A percentile compares a stretch with the other conserved stretches of the same genome.
phyloP scores from a whole-genome alignment of 2,329 filamentous ascomycete genomes.

The Alternaria hordeiaustralica region DNA sequence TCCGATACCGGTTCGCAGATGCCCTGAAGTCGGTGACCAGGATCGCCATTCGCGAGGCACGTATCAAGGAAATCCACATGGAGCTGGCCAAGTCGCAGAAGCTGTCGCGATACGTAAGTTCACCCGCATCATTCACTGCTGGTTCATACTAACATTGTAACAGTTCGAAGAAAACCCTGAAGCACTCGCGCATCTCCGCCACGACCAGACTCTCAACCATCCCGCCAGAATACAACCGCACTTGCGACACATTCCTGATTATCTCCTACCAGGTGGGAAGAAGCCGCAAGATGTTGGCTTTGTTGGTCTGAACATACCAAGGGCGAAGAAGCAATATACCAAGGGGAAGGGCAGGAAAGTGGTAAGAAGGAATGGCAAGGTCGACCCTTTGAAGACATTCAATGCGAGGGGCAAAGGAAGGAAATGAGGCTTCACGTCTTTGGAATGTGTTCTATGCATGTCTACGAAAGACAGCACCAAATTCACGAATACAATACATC shows the following conservation, averaged over 20 bases:
- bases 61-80: conserved; percentile 83
- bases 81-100: conserved; percentile 95
- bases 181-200: conserved; percentile 83
- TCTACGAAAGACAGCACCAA: too few species aligned
- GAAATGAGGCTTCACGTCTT: conserved; percentile 26
- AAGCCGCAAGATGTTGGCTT: conserved; percentile 75
- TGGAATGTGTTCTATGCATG: too few species aligned
- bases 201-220: conserved; percentile 81
- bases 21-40: conserved; percentile 88
- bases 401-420: conserved; percentile 58
- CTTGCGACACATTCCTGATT: conserved; percentile 85
- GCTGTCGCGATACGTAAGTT: conserved; percentile 54
- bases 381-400: conserved; percentile 89
- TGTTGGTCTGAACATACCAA: conserved; percentile 65
- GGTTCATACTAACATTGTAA: conserved; percentile 13
- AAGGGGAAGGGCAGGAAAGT: conserved; percentile 59
- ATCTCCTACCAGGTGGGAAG: conserved; percentile 80
- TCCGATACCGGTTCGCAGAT: conserved; percentile 87
- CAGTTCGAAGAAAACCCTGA: conserved; percentile 98
- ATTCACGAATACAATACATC: too few species aligned
- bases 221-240: conserved; percentile 86
- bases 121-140: background rate
- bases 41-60: conserved; percentile 86
- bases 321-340: conserved; percentile 51
- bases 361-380: conserved; percentile 66